phyloP scores from a whole-genome alignment of 2,329 filamentous ascomycete species.

The Cyphellophora attinorum region DNA sequence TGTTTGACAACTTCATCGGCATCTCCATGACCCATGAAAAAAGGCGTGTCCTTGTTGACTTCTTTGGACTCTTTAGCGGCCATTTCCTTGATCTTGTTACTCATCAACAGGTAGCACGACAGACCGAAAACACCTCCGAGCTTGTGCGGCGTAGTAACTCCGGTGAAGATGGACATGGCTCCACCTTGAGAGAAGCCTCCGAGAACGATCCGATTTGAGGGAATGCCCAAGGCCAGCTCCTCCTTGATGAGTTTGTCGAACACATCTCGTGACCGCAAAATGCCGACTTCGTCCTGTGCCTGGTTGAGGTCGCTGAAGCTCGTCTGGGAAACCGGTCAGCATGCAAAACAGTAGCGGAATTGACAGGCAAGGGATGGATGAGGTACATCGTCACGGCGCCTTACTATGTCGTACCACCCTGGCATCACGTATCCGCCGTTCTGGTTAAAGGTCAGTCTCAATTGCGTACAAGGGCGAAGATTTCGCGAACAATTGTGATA shows the following conservation, averaged over 20 bases:
- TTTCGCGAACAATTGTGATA: slow-evolving; percentile 60
- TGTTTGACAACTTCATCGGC: slow-evolving; percentile 63
- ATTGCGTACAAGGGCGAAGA: background rate
- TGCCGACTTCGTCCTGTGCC: slow-evolving; percentile 53
- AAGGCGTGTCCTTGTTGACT: slow-evolving; percentile 64
- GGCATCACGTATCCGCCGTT: slow-evolving; percentile 17
- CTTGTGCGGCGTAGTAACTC: slow-evolving; percentile 62
- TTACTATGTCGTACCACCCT: slow-evolving; percentile 38
- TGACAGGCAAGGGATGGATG: slow-evolving; percentile 5
- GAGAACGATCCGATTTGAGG: slow-evolving; percentile 71
- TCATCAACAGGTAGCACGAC: slow-evolving; percentile 70
- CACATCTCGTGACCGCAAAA: slow-evolving; percentile 62
- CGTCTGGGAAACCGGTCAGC: slow-evolving; percentile 21
- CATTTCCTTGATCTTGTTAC: slow-evolving; percentile 51
- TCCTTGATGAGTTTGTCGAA: slow-evolving; percentile 70
- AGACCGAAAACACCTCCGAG: slow-evolving; percentile 82
- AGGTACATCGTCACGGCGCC: slow-evolving; percentile 29
- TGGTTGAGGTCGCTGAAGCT: slow-evolving; percentile 31
- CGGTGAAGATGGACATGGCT: slow-evolving; percentile 74
- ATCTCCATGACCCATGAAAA: slow-evolving; percentile 86
- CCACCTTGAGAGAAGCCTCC: slow-evolving; percentile 64
- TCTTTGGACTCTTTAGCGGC: slow-evolving; percentile 41
- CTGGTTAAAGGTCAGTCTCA: slow-evolving; percentile 3
- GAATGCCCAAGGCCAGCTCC: slow-evolving; percentile 73
- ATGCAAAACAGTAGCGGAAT: background rate